These are phyloP conservation scores for Trypanosomatidae sp. DNA, from an alignment of 208 protist species.

Conservation along the genomic window DNA sequence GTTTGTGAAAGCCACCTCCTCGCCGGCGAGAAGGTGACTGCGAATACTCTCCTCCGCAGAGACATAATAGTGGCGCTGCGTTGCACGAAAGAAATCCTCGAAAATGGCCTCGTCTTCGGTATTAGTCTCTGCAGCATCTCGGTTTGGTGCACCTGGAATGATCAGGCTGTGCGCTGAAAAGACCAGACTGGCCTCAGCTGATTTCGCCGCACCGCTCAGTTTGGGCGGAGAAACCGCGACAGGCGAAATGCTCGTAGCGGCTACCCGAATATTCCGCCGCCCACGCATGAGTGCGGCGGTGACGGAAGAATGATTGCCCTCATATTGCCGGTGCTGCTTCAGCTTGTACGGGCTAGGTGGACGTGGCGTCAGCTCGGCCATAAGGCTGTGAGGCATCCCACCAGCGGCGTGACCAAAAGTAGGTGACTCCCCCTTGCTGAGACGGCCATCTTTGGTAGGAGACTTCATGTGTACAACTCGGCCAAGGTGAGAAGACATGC, in stretches of 20 bases:
- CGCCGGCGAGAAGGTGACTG: slow-evolving; percentile 26
- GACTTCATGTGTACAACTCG: background rate
- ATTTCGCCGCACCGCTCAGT: background rate
- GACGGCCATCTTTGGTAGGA: background rate
- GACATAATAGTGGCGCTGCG: slow-evolving; percentile 20
- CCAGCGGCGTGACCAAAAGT: background rate
- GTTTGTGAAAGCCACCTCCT: slow-evolving; percentile 35
- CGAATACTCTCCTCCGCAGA: slow-evolving; percentile 31
- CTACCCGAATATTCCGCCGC: background rate
- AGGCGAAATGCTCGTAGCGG: background rate
- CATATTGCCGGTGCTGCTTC: slow-evolving; percentile 8
- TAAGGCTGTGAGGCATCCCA: slow-evolving; percentile 20
- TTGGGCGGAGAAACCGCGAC: background rate
- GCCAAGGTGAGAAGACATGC: background rate
- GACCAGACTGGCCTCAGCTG: background rate
- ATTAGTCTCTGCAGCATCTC: too few relatives aligned
- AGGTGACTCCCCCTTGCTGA: background rate
- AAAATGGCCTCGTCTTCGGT: slow-evolving; percentile 16
- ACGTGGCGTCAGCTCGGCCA: slow-evolving; percentile 27
- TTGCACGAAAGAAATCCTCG: slow-evolving; percentile 22
- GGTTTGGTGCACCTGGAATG: background rate
- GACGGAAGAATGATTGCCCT: slow-evolving; percentile 20
- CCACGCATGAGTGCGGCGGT: slow-evolving; percentile 26
- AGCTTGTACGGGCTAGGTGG: slow-evolving; percentile 74
- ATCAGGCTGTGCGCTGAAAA: background rate